Evolutionary conservation across 306 rosid genomes (phyloP), one percentile per base, ranked within the genome.

Genomic region (Prunus persica): DNA sequence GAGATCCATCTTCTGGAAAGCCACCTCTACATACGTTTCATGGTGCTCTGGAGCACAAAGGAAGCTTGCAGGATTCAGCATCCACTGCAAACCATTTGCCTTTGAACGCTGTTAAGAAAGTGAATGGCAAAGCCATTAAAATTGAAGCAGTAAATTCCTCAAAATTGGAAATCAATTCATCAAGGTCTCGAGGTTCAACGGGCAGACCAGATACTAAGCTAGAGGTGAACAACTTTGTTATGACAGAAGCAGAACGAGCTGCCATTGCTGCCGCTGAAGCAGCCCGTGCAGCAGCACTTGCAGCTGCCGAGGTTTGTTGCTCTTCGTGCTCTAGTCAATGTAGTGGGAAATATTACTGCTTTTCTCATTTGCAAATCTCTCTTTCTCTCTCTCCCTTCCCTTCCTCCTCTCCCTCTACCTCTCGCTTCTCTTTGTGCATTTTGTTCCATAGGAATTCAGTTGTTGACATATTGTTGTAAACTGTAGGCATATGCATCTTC

Each of bases 211-310:
- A 63, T 76, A 57, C 82, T 11, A 82, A 83, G 78, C 81, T 78
- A 81, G 90, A 80, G 65, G 82, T 77, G 79, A 80, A 75, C 45
- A 61, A 58, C 73, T 32, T 47, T 79, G 80, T 67, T 60, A 80
- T 93, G 88, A 86, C 98, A 25, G 91, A 96, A 86, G 98, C 91
- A 87, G 99, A 96, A 85, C 87, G 74, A 81, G 91, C 97, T 83
- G 99, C 99, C 50, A 68, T 96, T 71, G 96, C 94, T 76, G 99
- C 94, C 68, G 99, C 98, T 68, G 98, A 92, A 88, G 96, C 93
- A 76, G 99, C 99, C 74, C 97, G 92, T 60, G 89, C 94, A 64
- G 89, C 93, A 38, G 99, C 98, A 46, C 81, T 89, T 86, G 99
- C 98, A 77, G 98, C 98, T 89, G 98, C 93, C 52, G 84, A 91